A percentile compares a stretch with the other conserved stretches of the same genome.
phyloP scores from a whole-genome alignment of 306 rosid species.

The Medicago lupulina region DNA sequence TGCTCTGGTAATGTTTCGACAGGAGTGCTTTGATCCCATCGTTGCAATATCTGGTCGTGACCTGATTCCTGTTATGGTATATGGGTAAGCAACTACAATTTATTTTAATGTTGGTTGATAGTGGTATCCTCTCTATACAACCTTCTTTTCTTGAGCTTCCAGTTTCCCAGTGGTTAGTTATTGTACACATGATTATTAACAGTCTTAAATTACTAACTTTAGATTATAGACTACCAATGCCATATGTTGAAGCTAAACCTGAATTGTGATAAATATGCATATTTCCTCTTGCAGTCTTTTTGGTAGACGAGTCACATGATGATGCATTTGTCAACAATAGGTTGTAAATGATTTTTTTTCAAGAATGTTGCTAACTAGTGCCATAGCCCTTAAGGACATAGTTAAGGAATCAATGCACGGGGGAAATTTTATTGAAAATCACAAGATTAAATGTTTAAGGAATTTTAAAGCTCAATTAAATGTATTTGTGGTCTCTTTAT shows the following conservation, averaged over 20 bases:
- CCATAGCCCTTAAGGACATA: background rate
- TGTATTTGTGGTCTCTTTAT: background rate
- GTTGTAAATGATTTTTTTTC: conserved; percentile 24
- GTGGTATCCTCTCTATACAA: background rate
- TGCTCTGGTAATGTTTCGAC: conserved; percentile 47
- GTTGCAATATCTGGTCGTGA: conserved; percentile 97
- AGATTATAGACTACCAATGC: background rate
- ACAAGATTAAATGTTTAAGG: background rate
- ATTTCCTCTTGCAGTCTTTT: background rate
- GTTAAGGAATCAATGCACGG: background rate
- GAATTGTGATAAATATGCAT: conserved; percentile 11
- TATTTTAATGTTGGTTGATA: conserved; percentile 17
- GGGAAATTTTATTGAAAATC: background rate
- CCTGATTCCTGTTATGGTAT: conserved; percentile 98
- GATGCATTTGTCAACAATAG: conserved; percentile 30
- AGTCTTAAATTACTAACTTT: conserved; percentile 1
- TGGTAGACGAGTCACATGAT: background rate
- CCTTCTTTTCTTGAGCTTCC: conserved; percentile 15
- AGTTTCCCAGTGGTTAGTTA: conserved; percentile 26
- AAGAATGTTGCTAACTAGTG: background rate
- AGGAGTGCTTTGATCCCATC: conserved; percentile 99
- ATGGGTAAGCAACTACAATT: conserved; percentile 70
- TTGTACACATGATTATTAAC: conserved; percentile 1
- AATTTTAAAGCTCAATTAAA: background rate
- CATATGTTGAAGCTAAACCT: conserved; percentile 25